Base-by-base conservation (phyloP, 2,329 filamentous ascomycete species). In the Paraconiothyrium sp. region DNA sequence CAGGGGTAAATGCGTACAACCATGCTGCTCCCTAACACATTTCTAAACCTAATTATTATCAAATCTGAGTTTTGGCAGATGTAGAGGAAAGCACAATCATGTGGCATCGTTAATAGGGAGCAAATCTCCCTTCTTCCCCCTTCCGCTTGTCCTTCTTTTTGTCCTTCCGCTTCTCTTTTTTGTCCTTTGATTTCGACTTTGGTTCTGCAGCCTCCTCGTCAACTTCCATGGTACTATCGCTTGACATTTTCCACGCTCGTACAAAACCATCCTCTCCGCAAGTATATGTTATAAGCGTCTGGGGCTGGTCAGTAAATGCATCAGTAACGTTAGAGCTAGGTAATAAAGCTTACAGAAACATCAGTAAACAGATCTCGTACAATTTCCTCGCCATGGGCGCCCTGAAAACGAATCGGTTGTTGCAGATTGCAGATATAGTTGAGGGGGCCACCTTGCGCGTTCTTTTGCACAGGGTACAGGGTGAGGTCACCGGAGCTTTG, bases 241-340 rank as follows among this genome's bases (percentile, higher is more conserved):
- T 57, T 30, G 62, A 32, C 8, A 66, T 64, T 59, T 74, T 77
- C 83, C 83, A 84, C 1, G 79, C 75, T 51, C 79, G 78, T 34
- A 84, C 73, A 6, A 71, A 71, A 9, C 82, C 81, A 64, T 85
- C 83, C 70, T 85, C 83, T n/a, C 83, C 83, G 63, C 81, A 83
- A 14, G 78, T 84, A 63, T 80, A 80, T n/a, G 79, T 76, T 30
- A 71, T 78, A 20, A 67, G 65, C 22, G 69, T 74, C 75, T 78
- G 51, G 43, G 2, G 27, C 5, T 13, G 32, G 35, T 39, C 47
- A 47, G 22, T 10, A 34, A n/a, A 13, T 16, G 10, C 32, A 6
- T 10, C 10, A 41, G 43, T 20, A 2, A 4, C 34, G 3, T 13
- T 24, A 50, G 16, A 39, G 2, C 39, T 51, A 13, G 32, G 39